phyloP scores from a whole-genome alignment of 2,329 filamentous ascomycete species.

The Nemania diffusa region DNA sequence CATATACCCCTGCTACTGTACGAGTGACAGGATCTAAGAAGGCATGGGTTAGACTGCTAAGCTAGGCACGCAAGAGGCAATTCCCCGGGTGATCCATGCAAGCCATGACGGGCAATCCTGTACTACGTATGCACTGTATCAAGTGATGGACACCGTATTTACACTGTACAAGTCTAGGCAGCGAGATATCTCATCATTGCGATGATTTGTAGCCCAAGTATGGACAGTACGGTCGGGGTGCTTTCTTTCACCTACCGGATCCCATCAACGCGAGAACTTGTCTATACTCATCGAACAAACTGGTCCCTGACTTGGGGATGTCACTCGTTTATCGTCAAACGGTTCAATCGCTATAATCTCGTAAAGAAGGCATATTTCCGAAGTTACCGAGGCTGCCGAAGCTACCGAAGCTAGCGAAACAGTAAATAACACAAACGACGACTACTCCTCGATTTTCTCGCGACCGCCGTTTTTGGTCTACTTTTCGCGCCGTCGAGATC shows the following conservation, averaged over 20 bases:
- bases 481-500: background rate
- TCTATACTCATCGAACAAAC: background rate
- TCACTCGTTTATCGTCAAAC: constrained; percentile 20
- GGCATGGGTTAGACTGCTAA: background rate
- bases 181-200: background rate
- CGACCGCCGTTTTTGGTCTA: background rate
- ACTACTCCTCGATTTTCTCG: background rate
- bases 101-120: background rate
- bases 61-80: background rate
- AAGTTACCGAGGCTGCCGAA: constrained; percentile 8
- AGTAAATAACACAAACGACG: background rate
- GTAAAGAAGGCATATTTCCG: constrained; percentile 6
- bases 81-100: constrained; percentile 8
- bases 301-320: background rate
- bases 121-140: background rate
- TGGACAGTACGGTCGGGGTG: background rate
- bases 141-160: background rate
- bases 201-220: background rate
- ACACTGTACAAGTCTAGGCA: background rate
- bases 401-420: background rate
- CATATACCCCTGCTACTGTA: too few species aligned
- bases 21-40: constrained; percentile 12
- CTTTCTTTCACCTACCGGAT: background rate
- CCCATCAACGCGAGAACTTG: background rate
- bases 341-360: constrained; percentile 4